Base-by-base conservation (phyloP, 2,329 filamentous ascomycete genomes). In the Fusarium piperis region DNA sequence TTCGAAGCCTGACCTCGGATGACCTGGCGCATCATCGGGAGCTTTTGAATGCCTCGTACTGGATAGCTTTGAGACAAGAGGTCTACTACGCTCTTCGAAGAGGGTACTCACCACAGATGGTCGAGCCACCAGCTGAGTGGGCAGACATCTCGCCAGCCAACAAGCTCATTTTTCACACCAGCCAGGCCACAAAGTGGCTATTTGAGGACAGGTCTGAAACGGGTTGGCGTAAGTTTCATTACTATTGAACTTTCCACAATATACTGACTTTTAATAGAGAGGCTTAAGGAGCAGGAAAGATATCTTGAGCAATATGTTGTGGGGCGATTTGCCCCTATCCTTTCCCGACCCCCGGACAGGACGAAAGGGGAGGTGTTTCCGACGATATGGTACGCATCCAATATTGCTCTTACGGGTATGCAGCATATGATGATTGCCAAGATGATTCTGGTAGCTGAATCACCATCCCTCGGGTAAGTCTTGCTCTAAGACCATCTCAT, bases 401-500 rank as follows among this genome's bases (percentile, higher is more conserved):
- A 67, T 0, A 75, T 75, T 4, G 73, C 73, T 0, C 59, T 75
- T 0, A 75, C 71, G 0, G 73, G 68, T 0, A 75, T 75, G 71
- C 73, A 75, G 6, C 73, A 75, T 6, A 62, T 74, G 46, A 75
- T 75, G 73, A 57, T 75, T 3, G 73, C 73, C 6, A 75, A 74
- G 11, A 75, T 75, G 73, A 75, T 75, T 0, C 9, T 75, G 0
- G 62, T 67, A 0, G 73, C 71, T 4, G 73, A 75, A 20, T 74
- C 71, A 0, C 73, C 73, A 1, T 64, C 75, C 1, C 59, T 75
- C 1, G 68, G 64, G 73, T 71, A 57, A 26, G 51, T 0, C 0
- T 2, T 10, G 2, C 12, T 1, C 10, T 2, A 8, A 5, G 1
- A 3, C 0, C 0, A 2, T 4, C 8, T 1, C 6, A 3, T 0